Percentiles rank a stretch among this genome's conserved stretches.
Evolutionary conservation across 2,329 filamentous ascomycete genomes (phyloP).

Genomic region (Colletotrichum lentis): DNA sequence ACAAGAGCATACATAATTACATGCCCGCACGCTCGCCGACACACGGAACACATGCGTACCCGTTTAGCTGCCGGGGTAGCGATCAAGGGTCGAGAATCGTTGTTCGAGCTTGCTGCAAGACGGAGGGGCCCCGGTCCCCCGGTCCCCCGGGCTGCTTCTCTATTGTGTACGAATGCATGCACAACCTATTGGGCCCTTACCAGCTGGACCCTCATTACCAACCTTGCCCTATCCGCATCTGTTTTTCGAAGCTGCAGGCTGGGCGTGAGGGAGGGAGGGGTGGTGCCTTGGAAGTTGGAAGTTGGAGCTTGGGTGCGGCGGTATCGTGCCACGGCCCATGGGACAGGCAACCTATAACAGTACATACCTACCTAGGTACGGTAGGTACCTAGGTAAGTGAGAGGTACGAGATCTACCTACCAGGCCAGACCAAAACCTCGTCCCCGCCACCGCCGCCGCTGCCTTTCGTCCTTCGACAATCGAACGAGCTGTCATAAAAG

Average conservation of each 20-base stretch:
- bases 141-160: neutral
- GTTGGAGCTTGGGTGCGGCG: neutral
- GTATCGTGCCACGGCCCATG: too few relatives aligned
- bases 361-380: too few relatives aligned
- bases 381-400: too few relatives aligned
- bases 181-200: neutral
- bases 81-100: neutral
- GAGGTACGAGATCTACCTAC: neutral
- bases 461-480: conserved; percentile 2
- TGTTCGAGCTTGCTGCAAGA: conserved; percentile 5
- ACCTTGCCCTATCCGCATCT: conserved; percentile 29
- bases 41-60: neutral
- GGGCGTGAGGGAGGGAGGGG: neutral
- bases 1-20: neutral
- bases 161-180: too few relatives aligned
- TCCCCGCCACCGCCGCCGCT: conserved; percentile 12
- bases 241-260: conserved; percentile 25
- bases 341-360: too few relatives aligned
- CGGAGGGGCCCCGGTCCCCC: conserved; percentile 2
- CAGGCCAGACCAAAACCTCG: conserved; percentile 1
- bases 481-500: conserved; percentile 34
- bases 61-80: neutral
- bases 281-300: neutral
- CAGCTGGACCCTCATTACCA: conserved; percentile 8
- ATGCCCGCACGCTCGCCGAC: neutral